These are phyloP conservation scores for Fusarium guadeloupense DNA, from an alignment of 2,329 filamentous ascomycete genomes.

Conservation along the genomic window DNA sequence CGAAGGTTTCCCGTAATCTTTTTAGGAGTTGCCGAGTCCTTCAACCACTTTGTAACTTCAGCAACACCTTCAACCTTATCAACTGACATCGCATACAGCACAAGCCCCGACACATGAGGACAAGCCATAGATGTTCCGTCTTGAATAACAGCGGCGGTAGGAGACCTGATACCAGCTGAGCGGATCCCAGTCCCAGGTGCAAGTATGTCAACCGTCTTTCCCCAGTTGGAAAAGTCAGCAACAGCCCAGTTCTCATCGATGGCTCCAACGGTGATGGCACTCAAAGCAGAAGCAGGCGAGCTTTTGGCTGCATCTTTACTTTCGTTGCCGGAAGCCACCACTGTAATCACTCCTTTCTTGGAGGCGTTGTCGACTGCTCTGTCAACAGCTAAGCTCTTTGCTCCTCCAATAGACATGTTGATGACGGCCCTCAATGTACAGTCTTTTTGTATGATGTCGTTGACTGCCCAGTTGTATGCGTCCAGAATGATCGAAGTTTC, in stretches of 20 bases:
- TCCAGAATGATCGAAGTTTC: slow-evolving; percentile 42
- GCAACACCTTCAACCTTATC: slow-evolving; percentile 1
- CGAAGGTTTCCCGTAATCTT: background rate
- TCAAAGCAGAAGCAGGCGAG: slow-evolving; percentile 39
- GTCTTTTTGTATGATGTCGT: slow-evolving; percentile 45
- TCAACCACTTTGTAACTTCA: slow-evolving; percentile 5
- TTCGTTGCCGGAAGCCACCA: slow-evolving; percentile 47
- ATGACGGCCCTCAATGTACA: slow-evolving; percentile 50
- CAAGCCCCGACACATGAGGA: slow-evolving; percentile 63
- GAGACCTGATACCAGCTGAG: slow-evolving; percentile 49
- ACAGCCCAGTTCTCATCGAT: slow-evolving; percentile 46
- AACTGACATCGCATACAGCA: slow-evolving; percentile 50
- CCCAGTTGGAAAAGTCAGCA: slow-evolving; percentile 58
- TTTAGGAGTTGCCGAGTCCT: background rate
- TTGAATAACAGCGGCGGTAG: slow-evolving; percentile 48
- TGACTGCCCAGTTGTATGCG: slow-evolving; percentile 49
- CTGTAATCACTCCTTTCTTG: slow-evolving; percentile 48
- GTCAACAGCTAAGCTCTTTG: slow-evolving; percentile 17
- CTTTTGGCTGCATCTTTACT: slow-evolving; percentile 8
- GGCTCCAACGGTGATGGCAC: slow-evolving; percentile 43
- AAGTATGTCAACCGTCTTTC: slow-evolving; percentile 54
- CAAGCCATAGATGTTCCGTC: slow-evolving; percentile 63
- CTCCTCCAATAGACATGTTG: slow-evolving; percentile 54
- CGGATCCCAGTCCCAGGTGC: slow-evolving; percentile 55
- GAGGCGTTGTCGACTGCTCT: slow-evolving; percentile 37